Base-by-base conservation (phyloP, 176 grass and related monocot genomes). In the Dendrocalamus sinicus region DNA sequence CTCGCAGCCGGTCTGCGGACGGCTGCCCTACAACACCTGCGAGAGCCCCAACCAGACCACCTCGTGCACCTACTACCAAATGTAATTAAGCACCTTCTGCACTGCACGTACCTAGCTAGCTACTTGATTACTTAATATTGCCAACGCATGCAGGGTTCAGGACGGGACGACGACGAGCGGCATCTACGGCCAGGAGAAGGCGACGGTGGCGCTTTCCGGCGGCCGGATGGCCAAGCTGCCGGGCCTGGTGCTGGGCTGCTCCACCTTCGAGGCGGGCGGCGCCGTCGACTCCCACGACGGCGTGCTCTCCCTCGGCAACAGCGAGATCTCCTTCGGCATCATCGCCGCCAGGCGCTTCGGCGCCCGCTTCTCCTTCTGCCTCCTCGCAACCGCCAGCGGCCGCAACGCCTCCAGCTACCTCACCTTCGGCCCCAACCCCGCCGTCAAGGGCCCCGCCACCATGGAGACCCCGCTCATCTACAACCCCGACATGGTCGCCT, bases 331-430 rank as follows among this genome's bases (percentile, higher is more conserved):
- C 40, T 98, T 98, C 81, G 77, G 88, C 55, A 12, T 28, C 19
- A 41, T 72, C 2, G 93, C 93, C 73, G 67, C 77, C 50, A 47
- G 8, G 12, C 85, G 84, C 53, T 98, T 98, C 82, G 78, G 79
- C 39, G 67, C 23, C 2, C 88, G 85, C 78, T 94, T 98, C 96
- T 95, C 96, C 67, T 98, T 95, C 89, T 98, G 96, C 88, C 92
- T 98, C 22, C 91, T 95, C 45, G 76, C 91, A 51, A 65, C 88
- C 88, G 46, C 80, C 66, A 91, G 89, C 79, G 67, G 58, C 23
- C 84, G 86, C 82, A 96, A 96, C 85, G 83, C 85, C 70, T 91
- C 93, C 28, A 92, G 91, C 86, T 91, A 90, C 84, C 90, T 96
- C 88, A 94, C 92, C 79, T 94, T 96, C 76, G 94, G 94, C 5